These are phyloP conservation scores for Daedalea quercina DNA, from an alignment of 768 basidiomycete genomes.

Conservation along the genomic window DNA sequence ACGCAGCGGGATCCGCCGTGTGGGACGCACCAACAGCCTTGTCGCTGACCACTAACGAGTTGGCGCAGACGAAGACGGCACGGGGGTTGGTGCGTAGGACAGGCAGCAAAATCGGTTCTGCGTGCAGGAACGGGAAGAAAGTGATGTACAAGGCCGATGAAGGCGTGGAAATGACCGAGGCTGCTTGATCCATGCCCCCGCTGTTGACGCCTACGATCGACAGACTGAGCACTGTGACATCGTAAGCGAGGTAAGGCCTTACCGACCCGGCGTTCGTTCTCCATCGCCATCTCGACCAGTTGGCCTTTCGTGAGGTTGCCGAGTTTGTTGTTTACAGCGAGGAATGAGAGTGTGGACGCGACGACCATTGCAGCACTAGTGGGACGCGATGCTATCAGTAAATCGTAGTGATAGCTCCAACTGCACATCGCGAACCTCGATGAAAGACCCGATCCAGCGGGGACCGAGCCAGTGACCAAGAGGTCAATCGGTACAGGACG, in stretches of 20 bases:
- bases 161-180: slow-evolving; percentile 71
- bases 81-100: slow-evolving; percentile 27
- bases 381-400: not conserved
- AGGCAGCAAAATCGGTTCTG: slow-evolving; percentile 61
- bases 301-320: slow-evolving; percentile 53
- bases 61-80: slow-evolving; percentile 70
- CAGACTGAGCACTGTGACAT: not conserved
- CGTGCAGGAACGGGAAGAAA: slow-evolving; percentile 70
- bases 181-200: slow-evolving; percentile 89
- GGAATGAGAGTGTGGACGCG: slow-evolving; percentile 74
- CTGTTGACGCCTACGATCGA: slow-evolving; percentile 45
- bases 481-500: slow-evolving; percentile 61
- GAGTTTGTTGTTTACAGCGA: slow-evolving; percentile 68
- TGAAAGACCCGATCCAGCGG: slow-evolving; percentile 81
- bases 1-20: not conserved
- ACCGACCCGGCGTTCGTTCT: slow-evolving; percentile 80
- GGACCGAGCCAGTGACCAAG: slow-evolving; percentile 76
- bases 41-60: slow-evolving; percentile 77
- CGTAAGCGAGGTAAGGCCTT: not conserved
- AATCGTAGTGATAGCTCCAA: not conserved
- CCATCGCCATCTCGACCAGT: slow-evolving; percentile 74
- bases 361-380: slow-evolving; percentile 87
- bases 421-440: slow-evolving; percentile 28
- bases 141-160: slow-evolving; percentile 72
- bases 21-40: slow-evolving; percentile 41